These are phyloP conservation scores for Manihot esculenta DNA, from an alignment of 441 rosid genomes.

Conservation along the genomic window DNA sequence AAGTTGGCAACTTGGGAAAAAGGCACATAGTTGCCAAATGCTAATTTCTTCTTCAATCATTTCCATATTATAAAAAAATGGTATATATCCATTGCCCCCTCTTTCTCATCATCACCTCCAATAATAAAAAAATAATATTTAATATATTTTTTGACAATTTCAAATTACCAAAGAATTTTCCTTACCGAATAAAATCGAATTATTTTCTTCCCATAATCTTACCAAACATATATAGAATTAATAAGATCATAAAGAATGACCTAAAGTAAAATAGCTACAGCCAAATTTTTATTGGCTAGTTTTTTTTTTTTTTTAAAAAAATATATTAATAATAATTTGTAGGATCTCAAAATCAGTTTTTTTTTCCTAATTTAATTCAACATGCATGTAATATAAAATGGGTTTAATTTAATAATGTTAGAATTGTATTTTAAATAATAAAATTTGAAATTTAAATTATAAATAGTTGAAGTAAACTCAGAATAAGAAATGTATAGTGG, in stretches of 20 bases:
- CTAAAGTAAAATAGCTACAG: background rate
- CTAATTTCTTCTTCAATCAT: background rate
- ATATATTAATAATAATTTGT: no score
- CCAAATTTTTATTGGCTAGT: background rate
- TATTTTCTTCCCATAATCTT: background rate
- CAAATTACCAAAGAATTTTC: background rate
- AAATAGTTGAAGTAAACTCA: background rate
- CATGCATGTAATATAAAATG: background rate
- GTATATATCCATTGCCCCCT: slow-evolving; percentile 5
- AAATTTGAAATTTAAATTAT: background rate
- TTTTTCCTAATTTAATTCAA: background rate
- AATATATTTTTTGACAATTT: background rate
- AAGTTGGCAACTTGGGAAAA: background rate
- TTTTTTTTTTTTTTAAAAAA: no score
- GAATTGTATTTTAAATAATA: background rate
- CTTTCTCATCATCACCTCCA: background rate
- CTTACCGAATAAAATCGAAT: background rate
- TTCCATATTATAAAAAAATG: background rate
- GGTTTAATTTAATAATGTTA: no score
- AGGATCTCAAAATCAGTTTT: background rate
- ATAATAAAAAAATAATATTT: no score
- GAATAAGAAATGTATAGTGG: background rate
- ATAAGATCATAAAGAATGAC: background rate
- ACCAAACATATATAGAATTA: background rate
- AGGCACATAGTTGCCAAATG: background rate